Evolutionary conservation across 2,329 filamentous ascomycete genomes (phyloP).

Genomic region (Trichoderma sp.): DNA sequence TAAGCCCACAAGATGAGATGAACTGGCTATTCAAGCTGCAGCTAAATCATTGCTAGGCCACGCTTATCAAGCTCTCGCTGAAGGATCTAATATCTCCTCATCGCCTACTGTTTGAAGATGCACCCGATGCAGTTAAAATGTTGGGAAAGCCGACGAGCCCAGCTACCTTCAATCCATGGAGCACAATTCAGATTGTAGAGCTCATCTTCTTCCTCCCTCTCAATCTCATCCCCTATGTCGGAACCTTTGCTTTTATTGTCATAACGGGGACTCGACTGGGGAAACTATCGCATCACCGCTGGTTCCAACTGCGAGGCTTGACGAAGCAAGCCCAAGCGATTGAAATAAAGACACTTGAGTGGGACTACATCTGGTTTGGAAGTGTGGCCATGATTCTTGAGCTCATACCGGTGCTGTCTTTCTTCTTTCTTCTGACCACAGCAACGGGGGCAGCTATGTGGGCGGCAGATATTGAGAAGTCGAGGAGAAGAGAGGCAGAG

Average conservation of each 20-base stretch:
- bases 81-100: constrained; percentile 66
- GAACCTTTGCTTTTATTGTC: constrained; percentile 80
- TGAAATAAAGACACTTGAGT: constrained; percentile 64
- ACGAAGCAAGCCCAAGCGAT: constrained; percentile 70
- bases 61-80: constrained; percentile 72
- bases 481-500: constrained; percentile 11
- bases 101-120: constrained; percentile 64
- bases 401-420: constrained; percentile 85
- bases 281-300: constrained; percentile 86
- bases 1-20: constrained; percentile 38
- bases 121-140: constrained; percentile 70
- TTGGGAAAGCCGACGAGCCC: constrained; percentile 77
- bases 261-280: constrained; percentile 85
- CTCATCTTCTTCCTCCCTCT: constrained; percentile 76
- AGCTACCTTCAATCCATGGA: constrained; percentile 84
- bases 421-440: constrained; percentile 89
- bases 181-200: constrained; percentile 84
- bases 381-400: constrained; percentile 80
- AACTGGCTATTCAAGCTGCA: not conserved
- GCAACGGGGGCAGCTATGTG: constrained; percentile 83
- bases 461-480: constrained; percentile 73
- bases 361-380: constrained; percentile 94
- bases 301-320: constrained; percentile 77
- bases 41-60: constrained; percentile 45
- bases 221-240: constrained; percentile 82